Evolutionary conservation across 108 stramenopile species (phyloP).

Genomic region (Cyclotella distinguenda): DNA sequence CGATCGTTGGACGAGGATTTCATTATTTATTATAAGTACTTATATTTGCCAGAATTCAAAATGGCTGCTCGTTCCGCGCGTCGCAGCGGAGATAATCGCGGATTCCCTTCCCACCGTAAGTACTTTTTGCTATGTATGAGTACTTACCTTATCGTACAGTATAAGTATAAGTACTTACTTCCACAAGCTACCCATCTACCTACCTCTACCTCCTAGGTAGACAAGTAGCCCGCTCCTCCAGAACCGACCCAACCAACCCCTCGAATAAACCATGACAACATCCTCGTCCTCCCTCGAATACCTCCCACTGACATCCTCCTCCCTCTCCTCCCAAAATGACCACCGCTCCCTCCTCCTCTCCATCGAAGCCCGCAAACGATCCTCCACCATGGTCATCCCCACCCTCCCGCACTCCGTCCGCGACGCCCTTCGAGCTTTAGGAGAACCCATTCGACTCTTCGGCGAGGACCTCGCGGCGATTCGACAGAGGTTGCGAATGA

Average conservation of each 20-base stretch:
- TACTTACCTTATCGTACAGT: too few species aligned
- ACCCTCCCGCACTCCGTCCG: constrained; percentile 80
- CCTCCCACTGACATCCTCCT: constrained; percentile 64
- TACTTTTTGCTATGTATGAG: too few species aligned
- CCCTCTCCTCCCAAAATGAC: constrained; percentile 52
- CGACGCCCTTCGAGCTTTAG: constrained; percentile 59
- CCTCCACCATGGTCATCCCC: constrained; percentile 77
- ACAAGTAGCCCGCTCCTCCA: too few species aligned
- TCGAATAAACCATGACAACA: neutral
- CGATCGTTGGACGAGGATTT: neutral
- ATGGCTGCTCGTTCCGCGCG: too few species aligned
- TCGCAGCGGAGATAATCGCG: too few species aligned
- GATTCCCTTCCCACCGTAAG: too few species aligned
- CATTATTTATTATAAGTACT: too few species aligned
- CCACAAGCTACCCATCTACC: too few species aligned
- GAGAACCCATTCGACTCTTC: constrained; percentile 83
- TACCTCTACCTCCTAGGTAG: too few species aligned
- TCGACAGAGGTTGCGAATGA: constrained; percentile 77
- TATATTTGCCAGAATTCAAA: too few species aligned
- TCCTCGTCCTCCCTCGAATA: constrained; percentile 37
- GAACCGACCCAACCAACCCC: neutral
- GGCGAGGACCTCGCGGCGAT: constrained; percentile 90
- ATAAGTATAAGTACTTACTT: too few species aligned
- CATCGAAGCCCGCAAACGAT: constrained; percentile 81
- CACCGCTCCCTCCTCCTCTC: constrained; percentile 68